Evolutionary conservation across 768 basidiomycete genomes (phyloP), one percentile per base, ranked within the genome.

Genomic region (Collybia mongolica): DNA sequence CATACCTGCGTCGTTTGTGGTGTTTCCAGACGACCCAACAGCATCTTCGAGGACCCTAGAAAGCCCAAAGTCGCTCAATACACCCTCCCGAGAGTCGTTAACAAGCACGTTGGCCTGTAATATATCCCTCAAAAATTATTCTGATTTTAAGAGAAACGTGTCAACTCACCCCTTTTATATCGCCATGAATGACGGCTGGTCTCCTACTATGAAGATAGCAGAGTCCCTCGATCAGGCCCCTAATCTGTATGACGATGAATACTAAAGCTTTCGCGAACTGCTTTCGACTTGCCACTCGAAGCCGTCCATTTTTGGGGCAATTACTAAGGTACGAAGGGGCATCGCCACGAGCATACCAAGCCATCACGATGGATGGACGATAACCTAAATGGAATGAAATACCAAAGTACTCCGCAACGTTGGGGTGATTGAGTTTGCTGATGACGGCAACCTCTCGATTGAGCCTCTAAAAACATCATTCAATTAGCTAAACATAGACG

Each of bases 341-440:
- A 49, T 70, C 76, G 5, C 77, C 76, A 37, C 77, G 75, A 37
- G 65, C 56, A 54, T 74, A 79, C 77, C 78, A 80, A 46, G 72
- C 70, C 51, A 77, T 63, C 35, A 80, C 67, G 58, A 72, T 69
- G 11, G 69, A 61, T 1, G 69, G 69, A 11, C 65, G 55, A 9
- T 62, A 62, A 3, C 56, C 57, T 61, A 72, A 66, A 54, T 72
- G 70, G 49, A 67, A 70, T 18, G 70, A 70, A 2, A 64, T 67
- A 2, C 79, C 79, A 46, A 72, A 74, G 17, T 80, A 60, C 15
- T 70, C 71, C 6, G 69, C 73, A 15, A 80, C 70, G 47, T 79
- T 77, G 5, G 67, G 67, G 47, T 79, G 78, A 5, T 72, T 67
- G 12, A 79, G 61, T n/a, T 75, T 65, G 58, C 75, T 66, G 75